These are phyloP conservation scores for Ogataea zsoltii DNA, from an alignment of 805 yeast genomes.

Conservation along the genomic window DNA sequence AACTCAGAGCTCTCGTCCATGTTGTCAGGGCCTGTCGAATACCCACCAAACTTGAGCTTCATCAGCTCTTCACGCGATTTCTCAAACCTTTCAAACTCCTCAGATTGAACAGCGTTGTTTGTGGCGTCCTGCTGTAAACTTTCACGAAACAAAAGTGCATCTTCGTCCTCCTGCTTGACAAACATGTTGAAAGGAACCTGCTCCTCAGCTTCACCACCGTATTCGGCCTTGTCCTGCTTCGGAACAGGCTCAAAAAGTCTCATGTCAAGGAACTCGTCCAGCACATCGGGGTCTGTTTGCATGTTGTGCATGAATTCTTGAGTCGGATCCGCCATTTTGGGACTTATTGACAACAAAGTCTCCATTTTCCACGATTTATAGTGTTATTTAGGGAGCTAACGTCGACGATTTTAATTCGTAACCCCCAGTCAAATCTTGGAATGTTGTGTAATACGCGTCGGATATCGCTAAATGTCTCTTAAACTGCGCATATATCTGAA, in stretches of 20 bases:
- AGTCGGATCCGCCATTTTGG: conserved; percentile 18
- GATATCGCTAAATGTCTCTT: background rate
- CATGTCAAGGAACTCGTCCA: conserved; percentile 59
- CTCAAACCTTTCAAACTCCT: conserved; percentile 39
- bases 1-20: conserved; percentile 11
- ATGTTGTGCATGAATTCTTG: conserved; percentile 15
- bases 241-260: conserved; percentile 38
- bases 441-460: background rate
- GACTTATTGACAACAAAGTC: conserved; percentile 21
- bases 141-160: conserved; percentile 12
- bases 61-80: conserved; percentile 49
- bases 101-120: conserved; percentile 13
- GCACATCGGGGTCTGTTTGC: conserved; percentile 44
- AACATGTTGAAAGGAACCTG: conserved; percentile 1
- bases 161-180: conserved; percentile 18
- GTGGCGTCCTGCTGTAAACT: conserved; percentile 1
- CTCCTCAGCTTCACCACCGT: conserved; percentile 3
- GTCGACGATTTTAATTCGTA: background rate
- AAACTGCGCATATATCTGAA: too few relatives aligned
- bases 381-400: background rate
- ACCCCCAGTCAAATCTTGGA: background rate
- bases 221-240: conserved; percentile 5
- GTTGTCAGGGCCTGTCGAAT: conserved; percentile 5
- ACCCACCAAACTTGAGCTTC: conserved; percentile 53
- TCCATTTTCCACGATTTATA: conserved; percentile 13